Evolutionary conservation across 2,329 filamentous ascomycete genomes (phyloP), one percentile per base, ranked within the genome.

Genomic region (Ambrosiella cleistominuta): DNA sequence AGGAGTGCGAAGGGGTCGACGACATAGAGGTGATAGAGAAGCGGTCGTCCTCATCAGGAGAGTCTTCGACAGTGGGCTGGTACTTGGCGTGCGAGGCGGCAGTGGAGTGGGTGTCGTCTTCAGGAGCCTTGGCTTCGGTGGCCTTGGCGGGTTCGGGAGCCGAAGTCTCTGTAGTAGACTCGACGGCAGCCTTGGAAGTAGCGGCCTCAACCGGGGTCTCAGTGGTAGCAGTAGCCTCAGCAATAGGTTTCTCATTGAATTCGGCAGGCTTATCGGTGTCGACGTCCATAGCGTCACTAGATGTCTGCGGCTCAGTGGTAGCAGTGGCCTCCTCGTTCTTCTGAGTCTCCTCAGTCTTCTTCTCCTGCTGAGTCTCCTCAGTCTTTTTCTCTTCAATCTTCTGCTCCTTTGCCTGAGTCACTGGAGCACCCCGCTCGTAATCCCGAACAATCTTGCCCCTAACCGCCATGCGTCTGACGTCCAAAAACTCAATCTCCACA

Each of bases 401-500:
- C 13, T 38, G 1, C 27, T 70, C 67, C 56, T 64, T 66, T 47
- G 65, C 67, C 60, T 75, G 73, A 49, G 57, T 53, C 37, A 35
- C 50, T 13, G 57, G 57, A 8, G 37, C 11, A 19, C 27, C 50
- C n/a, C 52, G 70, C 61, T 79, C 77, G 69, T 80, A 77, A 63
- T 72, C 72, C 63, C 82, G 79, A 70, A 89, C 85, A 58, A 81
- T 76, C 62, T 75, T 80, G 66, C 87, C 87, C 60, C 79, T 80
- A 67, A 93, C 75, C 62, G 80, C 76, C 49, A 91, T 72, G 13
- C 85, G 89, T 71, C 86, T 82, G 47, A 77, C 74, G 67, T 91
- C 86, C 60, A 80, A 82, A 75, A 90, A 91, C 66, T 91, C 86
- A 66, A 91, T 85, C 67, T 77, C 74, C 66, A 93, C 74, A 65